Evolutionary conservation across 495 filamentous ascomycete species (phyloP).

Genomic region (Astrothelium macrocarpum): DNA sequence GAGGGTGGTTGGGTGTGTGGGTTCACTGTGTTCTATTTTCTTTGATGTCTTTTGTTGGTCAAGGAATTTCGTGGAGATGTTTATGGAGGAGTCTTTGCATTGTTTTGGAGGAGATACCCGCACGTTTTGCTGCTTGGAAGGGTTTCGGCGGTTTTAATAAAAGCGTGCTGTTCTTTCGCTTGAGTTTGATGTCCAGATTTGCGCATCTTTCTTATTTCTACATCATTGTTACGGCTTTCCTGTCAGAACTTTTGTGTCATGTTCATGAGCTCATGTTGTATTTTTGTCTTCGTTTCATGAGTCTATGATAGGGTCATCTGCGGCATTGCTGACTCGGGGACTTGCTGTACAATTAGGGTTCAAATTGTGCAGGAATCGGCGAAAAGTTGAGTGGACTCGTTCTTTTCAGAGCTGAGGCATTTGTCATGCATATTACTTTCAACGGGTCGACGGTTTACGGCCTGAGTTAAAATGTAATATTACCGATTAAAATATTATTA

Average conservation of each 20-base stretch:
- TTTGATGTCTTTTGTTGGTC: no score
- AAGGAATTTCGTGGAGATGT: no score
- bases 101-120: constrained; percentile 1
- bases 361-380: no score
- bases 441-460: background rate
- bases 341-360: background rate
- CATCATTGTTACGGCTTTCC: background rate
- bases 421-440: no score
- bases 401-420: no score
- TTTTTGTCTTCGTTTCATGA: constrained; percentile 2
- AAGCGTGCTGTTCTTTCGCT: background rate
- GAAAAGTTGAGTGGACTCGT: no score
- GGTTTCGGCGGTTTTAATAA: background rate
- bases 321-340: background rate
- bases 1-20: background rate
- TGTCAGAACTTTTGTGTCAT: background rate
- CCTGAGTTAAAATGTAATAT: background rate
- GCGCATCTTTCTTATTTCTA: background rate
- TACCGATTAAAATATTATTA: background rate
- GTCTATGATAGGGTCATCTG: background rate
- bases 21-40: no score
- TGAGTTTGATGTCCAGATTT: background rate
- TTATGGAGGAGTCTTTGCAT: background rate
- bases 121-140: background rate
- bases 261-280: background rate